Conservation (phyloP, 306 rosid genomes). For the Begonia peltatifolia region DNA sequence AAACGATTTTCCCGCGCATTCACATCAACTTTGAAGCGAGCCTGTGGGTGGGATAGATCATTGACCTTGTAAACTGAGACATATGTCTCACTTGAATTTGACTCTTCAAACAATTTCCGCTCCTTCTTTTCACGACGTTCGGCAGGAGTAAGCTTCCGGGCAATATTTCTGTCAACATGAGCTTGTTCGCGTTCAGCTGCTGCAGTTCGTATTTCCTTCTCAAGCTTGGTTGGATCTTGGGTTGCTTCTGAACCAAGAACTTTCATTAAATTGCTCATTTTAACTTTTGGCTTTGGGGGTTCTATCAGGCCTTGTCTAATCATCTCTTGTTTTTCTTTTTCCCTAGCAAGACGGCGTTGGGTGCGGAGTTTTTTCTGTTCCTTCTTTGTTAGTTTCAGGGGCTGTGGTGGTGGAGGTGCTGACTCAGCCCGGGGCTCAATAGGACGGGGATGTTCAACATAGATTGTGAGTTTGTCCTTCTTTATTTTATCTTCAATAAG, state of each 20-base stretch:
- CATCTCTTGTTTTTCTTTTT: slow-evolving; percentile 94
- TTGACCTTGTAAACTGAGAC: slow-evolving; percentile 74
- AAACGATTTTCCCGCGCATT: slow-evolving; percentile 85
- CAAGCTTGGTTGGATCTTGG: slow-evolving; percentile 92
- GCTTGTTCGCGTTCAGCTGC: slow-evolving; percentile 99
- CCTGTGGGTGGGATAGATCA: slow-evolving; percentile 73
- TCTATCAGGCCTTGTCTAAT: slow-evolving; percentile 88
- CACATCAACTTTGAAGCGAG: slow-evolving; percentile 79
- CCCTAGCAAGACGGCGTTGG: slow-evolving; percentile 77
- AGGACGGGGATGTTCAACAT: slow-evolving; percentile 93
- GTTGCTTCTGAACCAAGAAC: slow-evolving; percentile 99
- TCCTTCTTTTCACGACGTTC: slow-evolving; percentile 96
- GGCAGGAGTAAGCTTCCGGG: slow-evolving; percentile 94
- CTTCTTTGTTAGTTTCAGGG: slow-evolving; percentile 82
- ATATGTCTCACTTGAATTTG: slow-evolving; percentile 39
- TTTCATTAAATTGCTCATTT: slow-evolving; percentile 88
- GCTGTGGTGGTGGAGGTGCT: slow-evolving; percentile 97
- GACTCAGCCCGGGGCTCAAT: slow-evolving; percentile 92
- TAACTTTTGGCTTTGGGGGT: slow-evolving; percentile 89
- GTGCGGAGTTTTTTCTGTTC: slow-evolving; percentile 96
- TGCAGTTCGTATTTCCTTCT: slow-evolving; percentile 85
- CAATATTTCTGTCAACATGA: slow-evolving; percentile 83
- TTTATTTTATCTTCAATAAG: slow-evolving; percentile 35
- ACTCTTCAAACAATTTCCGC: slow-evolving; percentile 75
- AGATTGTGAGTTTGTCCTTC: slow-evolving; percentile 56